Conservation (phyloP, 495 filamentous ascomycete genomes). For the Xylaria cubensis region DNA sequence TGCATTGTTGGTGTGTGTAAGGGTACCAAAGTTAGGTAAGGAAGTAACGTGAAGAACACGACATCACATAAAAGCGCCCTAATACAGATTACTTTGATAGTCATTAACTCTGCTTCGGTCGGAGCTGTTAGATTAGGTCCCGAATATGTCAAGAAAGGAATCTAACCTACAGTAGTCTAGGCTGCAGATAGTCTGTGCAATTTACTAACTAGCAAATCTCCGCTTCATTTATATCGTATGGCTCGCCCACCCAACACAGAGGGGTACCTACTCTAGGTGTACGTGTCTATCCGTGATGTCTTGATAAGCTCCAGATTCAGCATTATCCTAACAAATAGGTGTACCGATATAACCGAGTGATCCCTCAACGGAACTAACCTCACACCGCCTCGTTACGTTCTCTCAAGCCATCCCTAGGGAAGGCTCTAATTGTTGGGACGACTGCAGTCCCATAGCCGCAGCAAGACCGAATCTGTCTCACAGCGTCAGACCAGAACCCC, state of each 20-base stretch:
- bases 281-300: not conserved
- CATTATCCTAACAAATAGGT: not conserved
- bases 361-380: not conserved
- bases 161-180: not conserved
- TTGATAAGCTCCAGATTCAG: not conserved
- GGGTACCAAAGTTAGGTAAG: not conserved
- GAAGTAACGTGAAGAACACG: not conserved
- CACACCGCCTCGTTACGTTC: slow-evolving; percentile 3
- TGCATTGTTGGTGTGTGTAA: not conserved
- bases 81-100: not conserved
- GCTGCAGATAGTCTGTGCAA: not conserved
- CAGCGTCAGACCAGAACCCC: not conserved
- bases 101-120: not conserved
- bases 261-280: not conserved
- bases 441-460: not conserved
- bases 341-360: not conserved
- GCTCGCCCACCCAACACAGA: not conserved
- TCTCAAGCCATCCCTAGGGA: not conserved
- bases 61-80: not conserved
- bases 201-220: not conserved
- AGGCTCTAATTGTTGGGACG: not conserved
- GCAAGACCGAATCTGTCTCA: not conserved
- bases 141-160: not conserved
- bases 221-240: not conserved
- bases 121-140: not conserved